A percentile compares a stretch with the other conserved stretches of the same genome.
Evolutionary conservation across 179 eudicot species (phyloP).

Genomic region (Vitellaria paradoxa): DNA sequence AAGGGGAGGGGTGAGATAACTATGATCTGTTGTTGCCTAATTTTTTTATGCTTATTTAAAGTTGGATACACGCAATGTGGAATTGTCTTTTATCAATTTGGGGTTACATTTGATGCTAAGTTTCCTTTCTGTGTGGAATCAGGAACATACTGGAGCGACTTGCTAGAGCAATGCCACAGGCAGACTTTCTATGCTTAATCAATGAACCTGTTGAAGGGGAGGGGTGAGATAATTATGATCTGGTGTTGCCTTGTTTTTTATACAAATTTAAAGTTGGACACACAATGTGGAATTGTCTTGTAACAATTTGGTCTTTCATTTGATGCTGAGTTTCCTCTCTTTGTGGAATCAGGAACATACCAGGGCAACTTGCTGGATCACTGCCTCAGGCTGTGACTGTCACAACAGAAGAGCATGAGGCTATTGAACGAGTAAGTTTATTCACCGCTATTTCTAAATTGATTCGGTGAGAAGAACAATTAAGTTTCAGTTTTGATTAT

Average conservation of each 20-base stretch:
- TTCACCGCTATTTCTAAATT: neutral
- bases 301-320: neutral
- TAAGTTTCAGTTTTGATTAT: too few relatives aligned
- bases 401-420: slow-evolving; percentile 82
- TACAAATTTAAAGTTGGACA: too few relatives aligned
- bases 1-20: slow-evolving; percentile 54
- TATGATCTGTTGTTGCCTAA: neutral
- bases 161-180: too few relatives aligned
- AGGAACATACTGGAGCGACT: too few relatives aligned
- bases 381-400: slow-evolving; percentile 71
- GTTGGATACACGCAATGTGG: neutral
- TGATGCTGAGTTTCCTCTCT: slow-evolving; percentile 1
- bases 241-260: neutral
- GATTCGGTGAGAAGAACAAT: too few relatives aligned
- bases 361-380: slow-evolving; percentile 57
- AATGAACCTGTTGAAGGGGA: slow-evolving; percentile 36
- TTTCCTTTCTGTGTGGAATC: too few relatives aligned
- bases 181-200: slow-evolving; percentile 77
- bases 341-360: slow-evolving; percentile 44
- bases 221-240: slow-evolving; percentile 34
- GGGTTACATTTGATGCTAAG: too few relatives aligned
- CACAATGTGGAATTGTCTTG: too few relatives aligned
- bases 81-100: too few relatives aligned
- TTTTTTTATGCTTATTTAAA: neutral
- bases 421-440: slow-evolving; percentile 71